Percentiles rank a stretch among this genome's conserved stretches.
phyloP scores from a whole-genome alignment of 441 rosid genomes.

The Erysimum pusillum region DNA sequence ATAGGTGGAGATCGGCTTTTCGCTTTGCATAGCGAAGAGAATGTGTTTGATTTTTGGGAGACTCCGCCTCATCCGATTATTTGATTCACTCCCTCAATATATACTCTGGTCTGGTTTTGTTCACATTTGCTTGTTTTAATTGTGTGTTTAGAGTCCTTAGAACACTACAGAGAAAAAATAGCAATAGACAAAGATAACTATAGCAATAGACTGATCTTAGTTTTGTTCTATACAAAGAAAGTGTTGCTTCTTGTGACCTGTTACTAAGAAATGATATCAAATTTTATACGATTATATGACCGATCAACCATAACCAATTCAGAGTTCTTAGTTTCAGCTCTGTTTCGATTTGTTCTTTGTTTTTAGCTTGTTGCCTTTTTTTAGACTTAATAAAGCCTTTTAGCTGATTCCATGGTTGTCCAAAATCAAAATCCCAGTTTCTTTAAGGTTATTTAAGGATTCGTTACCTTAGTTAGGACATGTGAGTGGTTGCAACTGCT shows the following conservation, averaged over 20 bases:
- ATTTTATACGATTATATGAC: no score
- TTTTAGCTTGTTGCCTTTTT: background rate
- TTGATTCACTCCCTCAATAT: slow-evolving; percentile 43
- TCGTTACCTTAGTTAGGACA: slow-evolving; percentile 19
- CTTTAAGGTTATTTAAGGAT: slow-evolving; percentile 30
- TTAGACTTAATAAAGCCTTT: background rate
- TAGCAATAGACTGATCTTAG: slow-evolving; percentile 41
- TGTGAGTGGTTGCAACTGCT: slow-evolving; percentile 46
- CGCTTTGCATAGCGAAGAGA: slow-evolving; percentile 86
- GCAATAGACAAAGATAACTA: slow-evolving; percentile 27
- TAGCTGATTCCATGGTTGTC: background rate
- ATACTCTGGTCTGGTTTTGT: slow-evolving; percentile 18
- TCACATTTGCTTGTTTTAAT: slow-evolving; percentile 20
- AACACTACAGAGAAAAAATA: no score
- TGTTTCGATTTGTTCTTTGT: background rate
- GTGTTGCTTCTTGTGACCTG: slow-evolving; percentile 30
- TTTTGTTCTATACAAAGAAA: slow-evolving; percentile 31
- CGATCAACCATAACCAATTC: background rate
- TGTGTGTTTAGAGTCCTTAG: slow-evolving; percentile 34
- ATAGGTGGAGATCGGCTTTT: slow-evolving; percentile 89
- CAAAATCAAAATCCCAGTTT: slow-evolving; percentile 18
- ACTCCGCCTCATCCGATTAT: slow-evolving; percentile 72
- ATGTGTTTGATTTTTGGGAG: slow-evolving; percentile 91
- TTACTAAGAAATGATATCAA: slow-evolving; percentile 18
- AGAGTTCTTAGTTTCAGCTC: no score